These are phyloP conservation scores for Coriolopsis trogii DNA, from an alignment of 1,284 basidiomycete species.

Conservation along the genomic window DNA sequence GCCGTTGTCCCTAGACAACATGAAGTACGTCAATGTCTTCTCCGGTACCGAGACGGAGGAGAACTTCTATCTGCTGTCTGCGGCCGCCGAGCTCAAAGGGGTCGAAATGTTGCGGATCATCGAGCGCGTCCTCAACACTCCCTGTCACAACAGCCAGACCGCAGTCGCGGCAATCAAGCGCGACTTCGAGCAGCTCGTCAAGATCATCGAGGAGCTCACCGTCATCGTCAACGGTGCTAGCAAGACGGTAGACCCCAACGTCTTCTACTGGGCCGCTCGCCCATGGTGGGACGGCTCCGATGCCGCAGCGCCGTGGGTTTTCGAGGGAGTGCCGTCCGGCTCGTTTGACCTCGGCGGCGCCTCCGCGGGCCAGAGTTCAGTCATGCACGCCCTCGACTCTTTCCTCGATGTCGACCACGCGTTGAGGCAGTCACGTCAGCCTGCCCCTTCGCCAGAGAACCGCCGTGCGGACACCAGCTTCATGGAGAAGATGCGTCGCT, in stretches of 20 bases:
- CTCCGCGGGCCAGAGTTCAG: constrained; percentile 91
- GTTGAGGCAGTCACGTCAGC: constrained; percentile 71
- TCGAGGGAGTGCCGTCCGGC: constrained; percentile 74
- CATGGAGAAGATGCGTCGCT: constrained; percentile 81
- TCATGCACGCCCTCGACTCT: constrained; percentile 85
- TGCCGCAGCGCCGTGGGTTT: constrained; percentile 77
- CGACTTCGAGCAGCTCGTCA: constrained; percentile 74
- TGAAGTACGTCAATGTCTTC: constrained; percentile 74
- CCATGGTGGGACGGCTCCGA: constrained; percentile 94
- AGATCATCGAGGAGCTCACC: constrained; percentile 75
- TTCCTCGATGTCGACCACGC: constrained; percentile 86
- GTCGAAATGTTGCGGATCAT: constrained; percentile 87
- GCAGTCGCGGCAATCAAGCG: constrained; percentile 72
- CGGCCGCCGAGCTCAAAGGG: constrained; percentile 85
- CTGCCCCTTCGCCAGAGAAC: constrained; percentile 67
- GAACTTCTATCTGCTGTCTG: constrained; percentile 88
- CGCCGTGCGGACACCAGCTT: constrained; percentile 70
- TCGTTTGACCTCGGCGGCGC: constrained; percentile 80
- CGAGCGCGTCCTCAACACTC: constrained; percentile 79
- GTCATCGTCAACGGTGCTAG: constrained; percentile 73
- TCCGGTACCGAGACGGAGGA: constrained; percentile 86
- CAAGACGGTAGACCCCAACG: constrained; percentile 79
- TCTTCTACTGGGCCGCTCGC: constrained; percentile 90
- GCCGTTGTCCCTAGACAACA: constrained; percentile 62
- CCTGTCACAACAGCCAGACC: constrained; percentile 69